phyloP scores from a whole-genome alignment of 164 flowering plant genomes.

The Pachysandra terminalis region DNA sequence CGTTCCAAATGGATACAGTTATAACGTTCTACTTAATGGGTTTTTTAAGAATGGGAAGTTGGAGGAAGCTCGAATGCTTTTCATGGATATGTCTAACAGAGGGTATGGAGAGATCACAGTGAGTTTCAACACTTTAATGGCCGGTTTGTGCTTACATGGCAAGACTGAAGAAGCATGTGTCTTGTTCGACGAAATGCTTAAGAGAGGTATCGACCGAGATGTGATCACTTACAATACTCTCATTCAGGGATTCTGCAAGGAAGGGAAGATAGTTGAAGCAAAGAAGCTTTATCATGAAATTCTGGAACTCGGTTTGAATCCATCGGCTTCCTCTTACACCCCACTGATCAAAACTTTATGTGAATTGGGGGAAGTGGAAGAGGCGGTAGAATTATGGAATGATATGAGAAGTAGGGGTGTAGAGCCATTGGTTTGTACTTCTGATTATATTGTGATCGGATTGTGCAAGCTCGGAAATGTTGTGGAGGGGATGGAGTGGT shows the following conservation, averaged over 20 bases:
- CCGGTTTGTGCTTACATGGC: slow-evolving; percentile 44
- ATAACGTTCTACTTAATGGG: slow-evolving; percentile 51
- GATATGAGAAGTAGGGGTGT: slow-evolving; percentile 42
- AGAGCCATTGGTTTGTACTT: slow-evolving; percentile 25
- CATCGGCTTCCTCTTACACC: slow-evolving; percentile 38
- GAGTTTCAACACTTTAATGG: slow-evolving; percentile 48
- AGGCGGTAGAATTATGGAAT: slow-evolving; percentile 37
- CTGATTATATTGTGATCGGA: slow-evolving; percentile 38
- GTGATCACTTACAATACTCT: slow-evolving; percentile 45
- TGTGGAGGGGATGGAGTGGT: slow-evolving; percentile 45
- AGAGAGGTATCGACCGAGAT: slow-evolving; percentile 40
- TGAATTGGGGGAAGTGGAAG: slow-evolving; percentile 33
- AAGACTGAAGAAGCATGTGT: slow-evolving; percentile 34
- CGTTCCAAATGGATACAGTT: slow-evolving; percentile 52
- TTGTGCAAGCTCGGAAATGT: slow-evolving; percentile 36
- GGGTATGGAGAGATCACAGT: slow-evolving; percentile 41
- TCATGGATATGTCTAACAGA: slow-evolving; percentile 46
- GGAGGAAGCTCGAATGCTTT: slow-evolving; percentile 40
- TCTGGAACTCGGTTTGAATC: slow-evolving; percentile 38
- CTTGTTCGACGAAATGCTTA: slow-evolving; percentile 48
- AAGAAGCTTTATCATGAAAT: slow-evolving; percentile 35
- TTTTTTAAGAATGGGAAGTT: slow-evolving; percentile 33
- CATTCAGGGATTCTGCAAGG: slow-evolving; percentile 43
- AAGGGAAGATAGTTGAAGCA: slow-evolving; percentile 36
- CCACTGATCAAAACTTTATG: slow-evolving; percentile 42